Evolutionary conservation across 2,329 filamentous ascomycete species (phyloP), one percentile per base, ranked within the genome.

Genomic region (Paecilomyces niveus): DNA sequence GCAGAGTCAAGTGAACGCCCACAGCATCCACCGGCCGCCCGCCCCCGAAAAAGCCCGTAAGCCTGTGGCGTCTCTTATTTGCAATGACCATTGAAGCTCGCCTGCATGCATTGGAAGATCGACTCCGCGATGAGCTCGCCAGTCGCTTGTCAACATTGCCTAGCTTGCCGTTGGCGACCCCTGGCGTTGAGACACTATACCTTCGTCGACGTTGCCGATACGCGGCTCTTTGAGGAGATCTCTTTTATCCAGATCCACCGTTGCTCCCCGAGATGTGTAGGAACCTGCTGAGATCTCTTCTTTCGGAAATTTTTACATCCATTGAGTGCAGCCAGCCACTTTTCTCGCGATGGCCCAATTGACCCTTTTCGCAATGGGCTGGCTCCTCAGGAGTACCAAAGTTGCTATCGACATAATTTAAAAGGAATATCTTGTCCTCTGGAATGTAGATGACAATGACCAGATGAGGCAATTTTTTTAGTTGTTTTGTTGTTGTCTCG

Each of bases 311-410:
- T 60, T 60, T 58, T 59, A 59, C 61, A 54, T 65, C 63, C 54
- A 71, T 70, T 69, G 68, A n/a, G 68, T 63, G 62, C 66, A 71
- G 66, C 63, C 66, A 62, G 59, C 63, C 65, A 67, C 69, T 60
- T 53, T 54, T 21, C 60, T 57, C 53, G 62, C 57, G 62, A 69
- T 70, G 64, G 69, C 70, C 62, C 63, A 68, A 50, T 55, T 53
- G 57, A 55, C 31, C 22, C 54, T 61, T 31, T 58, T 50, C 56
- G 39, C 58, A 54, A 59, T 59, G 56, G 54, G 58, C 52, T 52
- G 54, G 58, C 58, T 51, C 24, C n/a, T n/a, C n/a, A 58, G 57
- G 22, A 55, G 52, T 21, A 45, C 35, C 39, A n/a, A 18, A 45
- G n/a, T 52, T 26, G 22, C 18, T n/a, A 52, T 52, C 5, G 13